Percentiles rank a stretch among this genome's conserved stretches.
Evolutionary conservation across 2,329 filamentous ascomycete species (phyloP).

Genomic region (Eutypa lata): DNA sequence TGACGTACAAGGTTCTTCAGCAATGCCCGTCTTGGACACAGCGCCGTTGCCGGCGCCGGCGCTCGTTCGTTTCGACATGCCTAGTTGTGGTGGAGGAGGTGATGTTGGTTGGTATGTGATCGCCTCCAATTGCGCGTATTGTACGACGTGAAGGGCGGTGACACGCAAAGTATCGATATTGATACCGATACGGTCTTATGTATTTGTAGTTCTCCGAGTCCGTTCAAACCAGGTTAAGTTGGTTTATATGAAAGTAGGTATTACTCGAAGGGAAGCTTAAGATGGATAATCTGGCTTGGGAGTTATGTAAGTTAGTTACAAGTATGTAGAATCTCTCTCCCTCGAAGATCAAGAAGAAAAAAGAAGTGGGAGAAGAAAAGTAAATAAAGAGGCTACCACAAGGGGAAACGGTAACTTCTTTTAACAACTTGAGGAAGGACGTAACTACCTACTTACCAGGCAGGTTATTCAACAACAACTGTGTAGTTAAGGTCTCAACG

Average conservation of each 20-base stretch:
- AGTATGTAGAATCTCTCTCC: too few species aligned
- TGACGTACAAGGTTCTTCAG: constrained; percentile 40
- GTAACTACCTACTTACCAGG: too few species aligned
- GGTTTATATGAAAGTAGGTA: not conserved
- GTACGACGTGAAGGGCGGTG: not conserved
- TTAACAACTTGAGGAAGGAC: too few species aligned
- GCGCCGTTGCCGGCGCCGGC: constrained; percentile 45
- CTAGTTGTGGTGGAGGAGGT: constrained; percentile 2
- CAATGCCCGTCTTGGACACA: constrained; percentile 37
- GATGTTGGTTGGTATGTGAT: not conserved
- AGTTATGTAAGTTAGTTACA: too few species aligned
- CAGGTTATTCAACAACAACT: too few species aligned
- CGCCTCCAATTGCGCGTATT: not conserved
- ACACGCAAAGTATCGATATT: not conserved
- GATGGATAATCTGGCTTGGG: too few species aligned
- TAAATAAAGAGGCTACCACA: too few species aligned
- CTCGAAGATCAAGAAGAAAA: too few species aligned
- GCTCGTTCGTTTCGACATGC: constrained; percentile 63
- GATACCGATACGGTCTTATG: not conserved
- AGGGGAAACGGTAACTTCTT: too few species aligned
- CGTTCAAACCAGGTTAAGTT: not conserved
- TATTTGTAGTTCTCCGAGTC: not conserved
- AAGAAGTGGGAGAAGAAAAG: too few species aligned
- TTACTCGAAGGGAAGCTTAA: not conserved
- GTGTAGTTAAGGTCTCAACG: too few species aligned